Evolutionary conservation across 1,284 basidiomycete genomes (phyloP).

Genomic region (Cutaneotrichosporon mucoides): DNA sequence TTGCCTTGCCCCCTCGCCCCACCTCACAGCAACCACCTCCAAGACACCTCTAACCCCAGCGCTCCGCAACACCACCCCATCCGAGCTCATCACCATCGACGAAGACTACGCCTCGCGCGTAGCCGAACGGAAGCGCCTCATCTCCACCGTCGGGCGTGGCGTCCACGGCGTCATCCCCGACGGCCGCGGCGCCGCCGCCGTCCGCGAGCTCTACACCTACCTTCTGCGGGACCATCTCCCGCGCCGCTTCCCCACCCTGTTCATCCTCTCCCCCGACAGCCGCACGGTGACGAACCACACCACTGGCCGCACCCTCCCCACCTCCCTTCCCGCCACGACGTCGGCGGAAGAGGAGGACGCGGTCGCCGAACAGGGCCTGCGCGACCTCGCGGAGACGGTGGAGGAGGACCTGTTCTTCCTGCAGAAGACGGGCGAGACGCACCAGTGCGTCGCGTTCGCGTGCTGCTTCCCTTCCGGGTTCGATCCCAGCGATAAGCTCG

Average conservation of each 20-base stretch:
- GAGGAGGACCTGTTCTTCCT: conserved; percentile 20
- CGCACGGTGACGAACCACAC: conserved; percentile 4
- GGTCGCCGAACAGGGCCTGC: conserved; percentile 1
- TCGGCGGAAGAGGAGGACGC: not conserved
- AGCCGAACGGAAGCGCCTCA: conserved; percentile 3
- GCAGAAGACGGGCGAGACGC: not conserved
- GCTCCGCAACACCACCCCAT: conserved; percentile 5
- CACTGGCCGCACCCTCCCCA: conserved; percentile 2
- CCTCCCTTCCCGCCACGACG: not conserved
- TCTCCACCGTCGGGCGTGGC: not conserved
- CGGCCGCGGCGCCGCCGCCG: conserved; percentile 7
- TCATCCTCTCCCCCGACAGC: not conserved
- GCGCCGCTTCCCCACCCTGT: conserved; percentile 11
- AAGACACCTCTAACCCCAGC: conserved; percentile 3
- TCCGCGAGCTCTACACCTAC: conserved; percentile 11
- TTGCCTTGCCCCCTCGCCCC: too few species aligned
- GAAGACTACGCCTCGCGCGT: conserved; percentile 5
- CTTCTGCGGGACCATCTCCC: conserved; percentile 8
- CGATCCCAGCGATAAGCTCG: conserved; percentile 14
- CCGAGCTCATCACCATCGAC: conserved; percentile 18
- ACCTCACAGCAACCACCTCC: not conserved
- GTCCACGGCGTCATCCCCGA: conserved; percentile 14
- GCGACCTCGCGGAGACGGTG: conserved; percentile 10
- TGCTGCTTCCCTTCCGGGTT: conserved; percentile 18
- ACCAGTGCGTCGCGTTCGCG: conserved; percentile 15